Percentiles rank a stretch among this genome's conserved stretches.
Evolutionary conservation across 495 filamentous ascomycete species (phyloP).

Genomic region (Penicillium salamii): DNA sequence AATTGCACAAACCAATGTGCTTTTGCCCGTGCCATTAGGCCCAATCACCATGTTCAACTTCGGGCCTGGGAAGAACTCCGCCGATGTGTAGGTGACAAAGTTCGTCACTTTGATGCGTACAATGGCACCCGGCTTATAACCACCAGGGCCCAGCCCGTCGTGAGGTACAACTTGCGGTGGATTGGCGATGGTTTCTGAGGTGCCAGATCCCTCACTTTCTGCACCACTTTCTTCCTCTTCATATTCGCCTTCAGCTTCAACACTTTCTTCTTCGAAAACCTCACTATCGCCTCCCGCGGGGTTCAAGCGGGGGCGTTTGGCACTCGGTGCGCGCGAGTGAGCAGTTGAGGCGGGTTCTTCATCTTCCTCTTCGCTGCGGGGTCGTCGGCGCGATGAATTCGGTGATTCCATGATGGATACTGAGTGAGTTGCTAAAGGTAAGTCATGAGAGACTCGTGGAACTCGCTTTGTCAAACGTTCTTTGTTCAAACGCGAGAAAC

Average conservation of each 20-base stretch:
- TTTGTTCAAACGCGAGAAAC: conserved; percentile 22
- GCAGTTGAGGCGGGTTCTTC: conserved; percentile 14
- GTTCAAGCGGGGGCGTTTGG: conserved; percentile 36
- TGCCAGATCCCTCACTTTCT: not conserved
- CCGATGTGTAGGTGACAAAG: conserved; percentile 92
- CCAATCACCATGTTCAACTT: conserved; percentile 99
- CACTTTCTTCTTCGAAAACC: not conserved
- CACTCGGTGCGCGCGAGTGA: conserved; percentile 20
- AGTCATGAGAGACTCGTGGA: not conserved
- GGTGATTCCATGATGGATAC: conserved; percentile 27
- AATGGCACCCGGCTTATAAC: conserved; percentile 79
- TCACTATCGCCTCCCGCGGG: conserved; percentile 10
- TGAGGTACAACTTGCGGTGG: conserved; percentile 2
- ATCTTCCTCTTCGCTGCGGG: conserved; percentile 25
- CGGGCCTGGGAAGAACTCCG: conserved; percentile 85
- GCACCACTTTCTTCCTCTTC: not conserved
- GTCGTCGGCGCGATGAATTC: conserved; percentile 30
- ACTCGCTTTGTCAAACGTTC: conserved; percentile 3
- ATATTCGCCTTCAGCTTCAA: not conserved
- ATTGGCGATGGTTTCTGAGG: not conserved
- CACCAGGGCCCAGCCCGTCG: conserved; percentile 16
- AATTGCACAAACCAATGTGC: conserved; percentile 95
- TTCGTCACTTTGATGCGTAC: conserved; percentile 82
- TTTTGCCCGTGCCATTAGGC: conserved; percentile 96
- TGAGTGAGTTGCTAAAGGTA: conserved; percentile 3